phyloP scores from a whole-genome alignment of 2,329 filamentous ascomycete genomes.

The Hymenoscyphus occultus region DNA sequence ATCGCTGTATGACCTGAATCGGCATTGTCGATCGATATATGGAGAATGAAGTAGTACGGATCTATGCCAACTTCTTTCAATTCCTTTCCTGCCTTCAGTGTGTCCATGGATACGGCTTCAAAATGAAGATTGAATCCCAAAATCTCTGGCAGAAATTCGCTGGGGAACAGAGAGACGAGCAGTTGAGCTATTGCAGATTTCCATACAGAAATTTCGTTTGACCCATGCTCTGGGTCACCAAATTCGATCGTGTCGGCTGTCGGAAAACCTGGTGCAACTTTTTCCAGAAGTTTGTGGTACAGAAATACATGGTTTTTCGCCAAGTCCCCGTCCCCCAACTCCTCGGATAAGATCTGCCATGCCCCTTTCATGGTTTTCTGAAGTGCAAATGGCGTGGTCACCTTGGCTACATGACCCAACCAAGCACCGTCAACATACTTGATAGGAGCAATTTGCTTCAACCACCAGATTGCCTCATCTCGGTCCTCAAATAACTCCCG shows the following conservation, averaged over 20 bases:
- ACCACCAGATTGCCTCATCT: conserved; percentile 40
- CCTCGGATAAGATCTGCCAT: conserved; percentile 50
- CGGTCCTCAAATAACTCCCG: conserved; percentile 39
- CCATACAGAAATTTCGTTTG: conserved; percentile 36
- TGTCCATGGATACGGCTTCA: conserved; percentile 42
- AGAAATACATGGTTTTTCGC: conserved; percentile 44
- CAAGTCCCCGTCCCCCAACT: conserved; percentile 48
- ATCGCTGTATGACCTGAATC: conserved; percentile 49
- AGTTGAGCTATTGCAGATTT: conserved; percentile 45
- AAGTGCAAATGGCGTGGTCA: conserved; percentile 43
- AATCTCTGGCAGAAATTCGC: conserved; percentile 49
- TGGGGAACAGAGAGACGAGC: conserved; percentile 46
- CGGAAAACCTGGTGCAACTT: conserved; percentile 30
- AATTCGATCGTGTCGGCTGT: conserved; percentile 20
- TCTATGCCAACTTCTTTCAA: conserved; percentile 43
- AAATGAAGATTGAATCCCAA: conserved; percentile 51
- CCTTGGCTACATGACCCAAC: conserved; percentile 45
- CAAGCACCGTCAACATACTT: conserved; percentile 50
- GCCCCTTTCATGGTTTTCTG: conserved; percentile 41
- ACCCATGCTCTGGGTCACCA: conserved; percentile 18
- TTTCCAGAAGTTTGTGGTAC: conserved; percentile 35
- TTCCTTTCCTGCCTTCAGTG: conserved; percentile 43
- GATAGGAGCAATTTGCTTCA: conserved; percentile 42
- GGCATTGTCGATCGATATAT: conserved; percentile 50
- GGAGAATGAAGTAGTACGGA: conserved; percentile 48